phyloP scores from a whole-genome alignment of 1,139 yeast genomes.

The Eremothecium cymbalariae region DNA sequence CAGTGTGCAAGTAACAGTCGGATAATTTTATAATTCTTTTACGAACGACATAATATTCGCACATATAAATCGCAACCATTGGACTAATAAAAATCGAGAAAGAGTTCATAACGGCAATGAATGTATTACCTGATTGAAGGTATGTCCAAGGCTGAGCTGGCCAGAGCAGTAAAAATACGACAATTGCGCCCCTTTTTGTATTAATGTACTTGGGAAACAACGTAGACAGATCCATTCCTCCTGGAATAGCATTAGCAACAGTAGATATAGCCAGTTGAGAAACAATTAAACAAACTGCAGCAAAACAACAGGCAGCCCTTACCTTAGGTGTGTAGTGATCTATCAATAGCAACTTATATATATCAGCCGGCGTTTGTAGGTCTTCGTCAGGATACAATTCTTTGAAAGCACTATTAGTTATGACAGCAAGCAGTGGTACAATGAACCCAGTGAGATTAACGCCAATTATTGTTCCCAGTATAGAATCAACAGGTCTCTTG shows the following conservation, averaged over 20 bases:
- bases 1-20: conserved; percentile 27
- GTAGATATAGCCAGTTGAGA: conserved; percentile 35
- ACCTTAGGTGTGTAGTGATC: conserved; percentile 30
- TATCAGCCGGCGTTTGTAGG: conserved; percentile 34
- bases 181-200: conserved; percentile 34
- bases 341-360: conserved; percentile 31
- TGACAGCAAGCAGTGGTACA: conserved; percentile 36
- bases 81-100: conserved; percentile 34
- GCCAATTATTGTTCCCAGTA: conserved; percentile 26
- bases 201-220: conserved; percentile 34
- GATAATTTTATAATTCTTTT: conserved; percentile 26
- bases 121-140: conserved; percentile 33
- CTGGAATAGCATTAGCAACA: conserved; percentile 36
- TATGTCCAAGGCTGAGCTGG: conserved; percentile 36
- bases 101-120: conserved; percentile 33
- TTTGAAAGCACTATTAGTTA: conserved; percentile 32
- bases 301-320: conserved; percentile 37
- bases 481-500: conserved; percentile 17
- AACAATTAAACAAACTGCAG: conserved; percentile 31
- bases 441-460: conserved; percentile 32
- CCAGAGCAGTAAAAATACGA: conserved; percentile 34
- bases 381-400: conserved; percentile 28
- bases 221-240: conserved; percentile 39
- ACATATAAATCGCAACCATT: conserved; percentile 30
- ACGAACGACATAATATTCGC: conserved; percentile 32